Base-by-base conservation (phyloP, 805 yeast species). In the Kodamaea neixiangensis region DNA sequence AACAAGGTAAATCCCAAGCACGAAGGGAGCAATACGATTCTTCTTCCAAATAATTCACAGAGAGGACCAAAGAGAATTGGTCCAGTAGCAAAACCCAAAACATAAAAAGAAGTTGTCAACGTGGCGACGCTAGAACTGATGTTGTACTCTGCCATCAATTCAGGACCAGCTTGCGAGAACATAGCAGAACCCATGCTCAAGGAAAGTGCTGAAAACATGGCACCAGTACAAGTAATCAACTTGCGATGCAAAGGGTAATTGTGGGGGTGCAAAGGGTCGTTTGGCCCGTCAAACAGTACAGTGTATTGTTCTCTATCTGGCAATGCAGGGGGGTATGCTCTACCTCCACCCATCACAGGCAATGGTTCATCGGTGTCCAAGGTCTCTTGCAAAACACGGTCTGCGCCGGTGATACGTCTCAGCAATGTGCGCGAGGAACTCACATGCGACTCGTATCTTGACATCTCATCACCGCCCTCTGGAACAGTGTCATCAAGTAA, bases 21-120 rank as follows among this genome's bases (percentile, higher is more conserved):
- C 61, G 85, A 81, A 2, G 69, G 47, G 25, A 79, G 54, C 19
- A 79, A 72, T 21, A 80, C 78, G 3, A 63, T 53, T 55, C 69
- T 76, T 40, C 83, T 65, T 43, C 76, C 67, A 58, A 62, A 57
- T 34, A 56, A 44, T 31, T 57, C 61, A 19, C 51, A 49, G 41
- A 56, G 29, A 4, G 59, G 61, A 3, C 59, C 61, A 20, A 41
- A 57, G 21, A 89, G 61, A 46, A 92, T 75, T 3, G 98, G 98
- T 15, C 97, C 97, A 0, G 89, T 79, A 1, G 97, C 97, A 69
- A 91, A 93, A 9, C 97, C 98, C 39, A 90, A 67, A n/a, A 92
- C 97, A 60, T 82, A 92, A 20, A 91, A 74, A 0, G 97, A 83
- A 7, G 90, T 78, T 50, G 89, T 87, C 44, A 93, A 75, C 18